A percentile compares a stretch with the other conserved stretches of the same genome.
These are phyloP conservation scores for Chrysosporium keratinophilum DNA, from an alignment of 2,329 filamentous ascomycete species.

Conservation along the genomic window DNA sequence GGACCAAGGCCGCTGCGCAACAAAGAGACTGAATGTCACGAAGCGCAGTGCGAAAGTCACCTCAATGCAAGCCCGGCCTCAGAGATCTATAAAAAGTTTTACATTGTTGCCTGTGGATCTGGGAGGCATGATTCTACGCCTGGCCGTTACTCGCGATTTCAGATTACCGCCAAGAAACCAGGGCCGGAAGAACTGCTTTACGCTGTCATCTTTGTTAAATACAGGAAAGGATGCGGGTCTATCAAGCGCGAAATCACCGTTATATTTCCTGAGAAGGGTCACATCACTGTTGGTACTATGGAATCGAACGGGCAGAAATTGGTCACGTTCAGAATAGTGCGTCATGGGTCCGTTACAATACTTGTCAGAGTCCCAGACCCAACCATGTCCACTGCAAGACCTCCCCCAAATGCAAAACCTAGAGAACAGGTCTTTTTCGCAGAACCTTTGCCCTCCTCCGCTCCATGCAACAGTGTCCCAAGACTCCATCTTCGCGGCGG, in stretches of 20 bases:
- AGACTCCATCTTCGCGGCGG: constrained; percentile 11
- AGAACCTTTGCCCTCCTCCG: not conserved
- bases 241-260: not conserved
- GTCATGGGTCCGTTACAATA: too few relatives aligned
- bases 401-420: too few relatives aligned
- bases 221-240: not conserved
- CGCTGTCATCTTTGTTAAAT: not conserved
- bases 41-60: not conserved
- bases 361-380: too few relatives aligned
- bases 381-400: too few relatives aligned
- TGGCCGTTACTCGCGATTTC: not conserved
- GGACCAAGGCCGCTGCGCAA: not conserved
- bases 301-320: too few relatives aligned
- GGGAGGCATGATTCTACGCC: not conserved
- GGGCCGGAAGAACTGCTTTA: not conserved
- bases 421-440: too few relatives aligned
- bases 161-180: not conserved
- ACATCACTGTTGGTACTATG: not conserved
- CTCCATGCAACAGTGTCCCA: not conserved
- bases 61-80: not conserved
- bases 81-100: not conserved
- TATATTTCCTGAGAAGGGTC: not conserved
- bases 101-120: not conserved
- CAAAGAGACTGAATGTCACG: not conserved
- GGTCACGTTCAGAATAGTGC: too few relatives aligned